Evolutionary conservation across 306 rosid species (phyloP).

Genomic region (Trichosanthes truncata): DNA sequence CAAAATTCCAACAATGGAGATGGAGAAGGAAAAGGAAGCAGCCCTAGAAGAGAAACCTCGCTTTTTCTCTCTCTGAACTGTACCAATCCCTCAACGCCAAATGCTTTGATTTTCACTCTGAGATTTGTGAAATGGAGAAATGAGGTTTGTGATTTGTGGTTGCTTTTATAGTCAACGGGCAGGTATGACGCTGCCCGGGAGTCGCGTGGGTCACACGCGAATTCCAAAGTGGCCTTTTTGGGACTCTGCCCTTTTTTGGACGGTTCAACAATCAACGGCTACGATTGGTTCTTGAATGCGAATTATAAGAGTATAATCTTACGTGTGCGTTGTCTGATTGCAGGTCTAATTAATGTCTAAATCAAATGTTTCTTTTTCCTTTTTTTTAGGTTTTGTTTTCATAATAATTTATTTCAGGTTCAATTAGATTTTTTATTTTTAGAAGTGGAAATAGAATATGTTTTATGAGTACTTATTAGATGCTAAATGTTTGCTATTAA

Average conservation of each 20-base stretch:
- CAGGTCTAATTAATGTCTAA: not conserved
- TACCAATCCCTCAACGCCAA: not conserved
- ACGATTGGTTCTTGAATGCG: not conserved
- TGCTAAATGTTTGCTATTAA: not conserved
- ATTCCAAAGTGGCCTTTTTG: not conserved
- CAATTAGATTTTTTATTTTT: not conserved
- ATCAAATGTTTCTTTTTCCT: not conserved
- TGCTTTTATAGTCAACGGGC: slow-evolving; percentile 6
- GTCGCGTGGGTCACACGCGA: not conserved
- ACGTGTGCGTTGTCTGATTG: not conserved
- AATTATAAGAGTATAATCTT: not conserved
- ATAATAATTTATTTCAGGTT: not conserved
- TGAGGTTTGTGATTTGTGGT: not conserved
- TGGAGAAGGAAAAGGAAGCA: not conserved
- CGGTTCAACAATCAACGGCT: not conserved
- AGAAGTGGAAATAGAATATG: not conserved
- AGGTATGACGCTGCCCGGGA: not conserved
- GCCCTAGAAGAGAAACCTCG: not conserved
- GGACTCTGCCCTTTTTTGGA: not conserved
- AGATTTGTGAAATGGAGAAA: not conserved
- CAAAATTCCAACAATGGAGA: not conserved
- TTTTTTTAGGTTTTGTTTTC: not conserved
- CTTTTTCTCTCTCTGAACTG: not conserved
- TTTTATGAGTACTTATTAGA: not conserved
- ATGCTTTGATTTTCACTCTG: not conserved